Evolutionary conservation across 2,329 filamentous ascomycete species (phyloP), one percentile per base, ranked within the genome.

Genomic region (Penicillium expansum): DNA sequence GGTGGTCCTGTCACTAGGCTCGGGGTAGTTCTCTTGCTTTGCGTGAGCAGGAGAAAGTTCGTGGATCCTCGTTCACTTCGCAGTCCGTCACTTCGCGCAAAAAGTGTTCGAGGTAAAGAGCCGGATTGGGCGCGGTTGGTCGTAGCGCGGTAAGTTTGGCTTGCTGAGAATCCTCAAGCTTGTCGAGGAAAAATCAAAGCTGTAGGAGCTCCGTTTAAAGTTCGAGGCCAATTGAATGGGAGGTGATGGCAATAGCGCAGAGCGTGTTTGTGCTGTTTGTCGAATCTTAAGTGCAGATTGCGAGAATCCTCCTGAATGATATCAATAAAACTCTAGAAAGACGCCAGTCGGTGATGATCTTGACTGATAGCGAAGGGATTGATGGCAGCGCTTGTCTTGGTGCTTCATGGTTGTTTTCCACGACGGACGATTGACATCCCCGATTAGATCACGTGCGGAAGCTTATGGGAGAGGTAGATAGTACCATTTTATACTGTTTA

Each of bases 371-470:
- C 30, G 18, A 48, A 43, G 24, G 20, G 20, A 55, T 37, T 50
- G 45, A 29, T 37, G 30, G 37, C 30, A 35, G 37, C 22, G 13
- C 37, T n/a, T 43, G 32, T 24, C 18, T 42, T 16, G 20, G 35
- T n/a, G 11, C 38, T 35, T 27, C 49, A 52, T 53, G n/a, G 48
- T 54, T 29, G 55, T 55, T 57, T 57, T 55, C 55, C 20, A 42
- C 20, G 52, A 48, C 35, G 18, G 22, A 22, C 24, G 45, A 55
- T 52, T 52, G 54, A 35, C 54, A 56, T 41, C 48, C 41, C 41
- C 54, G 48, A 52, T 33, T 55, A 6, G 29, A 41, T 56, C 54
- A 56, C 54, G 54, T 56, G 54, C 18, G 3, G 41, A 41, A 56
- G 48, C 48, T 56, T 42, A 30, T 41, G 27, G 24, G 27, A 32